Evolutionary conservation across 1,284 basidiomycete genomes (phyloP).

Genomic region (Melampsora americana): DNA sequence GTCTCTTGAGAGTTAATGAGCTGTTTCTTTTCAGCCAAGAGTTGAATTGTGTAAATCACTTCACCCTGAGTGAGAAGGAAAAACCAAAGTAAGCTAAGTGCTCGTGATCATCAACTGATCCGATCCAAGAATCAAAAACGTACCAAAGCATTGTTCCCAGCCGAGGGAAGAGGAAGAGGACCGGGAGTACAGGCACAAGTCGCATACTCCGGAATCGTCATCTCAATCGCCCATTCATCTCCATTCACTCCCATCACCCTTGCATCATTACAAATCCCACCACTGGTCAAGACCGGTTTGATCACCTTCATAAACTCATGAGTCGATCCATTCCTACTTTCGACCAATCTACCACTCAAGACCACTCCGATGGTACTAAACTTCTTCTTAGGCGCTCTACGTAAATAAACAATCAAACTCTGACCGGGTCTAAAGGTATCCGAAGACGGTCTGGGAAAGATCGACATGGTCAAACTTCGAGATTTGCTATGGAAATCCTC

Average conservation of each 20-base stretch:
- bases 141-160: constrained; percentile 14
- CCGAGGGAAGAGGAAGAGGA: constrained; percentile 20
- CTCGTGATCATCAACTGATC: background rate
- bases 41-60: constrained; percentile 23
- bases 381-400: constrained; percentile 11
- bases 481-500: constrained; percentile 39
- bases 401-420: constrained; percentile 8
- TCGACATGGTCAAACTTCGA: constrained; percentile 12
- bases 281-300: constrained; percentile 11
- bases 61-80: background rate
- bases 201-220: constrained; percentile 21
- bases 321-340: constrained; percentile 2
- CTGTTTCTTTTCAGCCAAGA: constrained; percentile 26
- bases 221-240: constrained; percentile 27
- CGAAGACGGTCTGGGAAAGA: constrained; percentile 22
- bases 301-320: constrained; percentile 31
- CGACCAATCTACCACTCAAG: background rate
- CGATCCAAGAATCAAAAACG: background rate
- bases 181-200: constrained; percentile 33
- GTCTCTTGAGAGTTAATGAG: constrained; percentile 17
- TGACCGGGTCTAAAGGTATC: constrained; percentile 28
- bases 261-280: background rate
- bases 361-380: constrained; percentile 18
- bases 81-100: background rate
- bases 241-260: constrained; percentile 6